Evolutionary conservation across 2,329 filamentous ascomycete species (phyloP).

Genomic region (Aspergillus pseudotamarii): DNA sequence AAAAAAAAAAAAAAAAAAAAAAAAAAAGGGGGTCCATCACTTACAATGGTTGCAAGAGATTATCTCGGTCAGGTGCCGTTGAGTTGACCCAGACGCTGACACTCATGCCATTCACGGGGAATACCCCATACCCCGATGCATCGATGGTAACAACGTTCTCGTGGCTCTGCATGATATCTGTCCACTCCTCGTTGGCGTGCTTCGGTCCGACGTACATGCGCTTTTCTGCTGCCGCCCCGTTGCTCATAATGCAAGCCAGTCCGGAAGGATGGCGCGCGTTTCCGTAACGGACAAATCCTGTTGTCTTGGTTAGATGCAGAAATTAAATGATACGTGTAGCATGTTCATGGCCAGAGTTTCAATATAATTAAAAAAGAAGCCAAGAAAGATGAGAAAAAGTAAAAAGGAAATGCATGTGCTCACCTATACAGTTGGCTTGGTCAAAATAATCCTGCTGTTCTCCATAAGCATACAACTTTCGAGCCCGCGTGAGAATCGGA

Average conservation of each 20-base stretch:
- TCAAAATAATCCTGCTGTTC: slow-evolving; percentile 67
- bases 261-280: slow-evolving; percentile 54
- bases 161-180: slow-evolving; percentile 59
- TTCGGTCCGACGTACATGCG: slow-evolving; percentile 64
- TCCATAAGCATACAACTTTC: slow-evolving; percentile 69
- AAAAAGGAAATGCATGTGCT: slow-evolving; percentile 15
- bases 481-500: slow-evolving; percentile 61
- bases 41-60: slow-evolving; percentile 48
- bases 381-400: background rate
- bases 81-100: slow-evolving; percentile 65
- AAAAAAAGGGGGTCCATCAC: slow-evolving; percentile 11
- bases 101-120: slow-evolving; percentile 57
- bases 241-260: slow-evolving; percentile 61
- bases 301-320: background rate
- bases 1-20: background rate
- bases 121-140: slow-evolving; percentile 60
- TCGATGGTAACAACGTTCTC: slow-evolving; percentile 59
- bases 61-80: slow-evolving; percentile 54
- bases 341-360: background rate
- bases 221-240: slow-evolving; percentile 52
- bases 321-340: too few relatives aligned
- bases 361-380: background rate
- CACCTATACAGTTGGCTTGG: slow-evolving; percentile 61
- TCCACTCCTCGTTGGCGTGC: slow-evolving; percentile 65
- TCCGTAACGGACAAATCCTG: slow-evolving; percentile 56